Evolutionary conservation across 75 land plant species (phyloP).

Genomic region (Chamaecyparis obtusa): DNA sequence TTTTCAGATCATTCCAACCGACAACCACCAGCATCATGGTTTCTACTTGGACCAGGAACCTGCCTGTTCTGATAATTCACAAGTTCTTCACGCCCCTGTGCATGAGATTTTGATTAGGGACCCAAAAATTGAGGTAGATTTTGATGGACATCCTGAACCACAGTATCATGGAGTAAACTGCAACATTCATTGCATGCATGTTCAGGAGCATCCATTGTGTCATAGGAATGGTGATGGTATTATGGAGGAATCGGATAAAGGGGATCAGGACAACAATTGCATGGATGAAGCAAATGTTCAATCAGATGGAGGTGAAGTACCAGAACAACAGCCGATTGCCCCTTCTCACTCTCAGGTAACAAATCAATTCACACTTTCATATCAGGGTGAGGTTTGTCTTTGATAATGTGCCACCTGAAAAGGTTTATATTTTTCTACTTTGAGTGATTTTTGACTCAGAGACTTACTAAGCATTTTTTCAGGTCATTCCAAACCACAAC

Average conservation of each 20-base stretch:
- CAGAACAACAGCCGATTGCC: not conserved
- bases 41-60: not conserved
- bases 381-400: slow-evolving; percentile 91
- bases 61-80: not conserved
- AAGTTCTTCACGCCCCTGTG: not conserved
- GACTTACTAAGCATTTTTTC: not conserved
- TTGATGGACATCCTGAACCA: not conserved
- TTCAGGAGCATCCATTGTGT: not conserved
- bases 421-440: slow-evolving; percentile 35
- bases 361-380: slow-evolving; percentile 86
- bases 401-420: slow-evolving; percentile 56
- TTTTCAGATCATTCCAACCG: no score
- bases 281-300: not conserved
- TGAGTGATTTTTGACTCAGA: not conserved
- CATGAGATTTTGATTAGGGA: not conserved
- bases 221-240: slow-evolving; percentile 6
- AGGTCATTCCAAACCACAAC: not conserved
- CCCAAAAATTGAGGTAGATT: not conserved
- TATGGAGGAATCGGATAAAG: not conserved
- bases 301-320: not conserved
- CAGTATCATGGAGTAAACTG: slow-evolving; percentile 1
- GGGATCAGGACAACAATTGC: not conserved
- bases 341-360: slow-evolving; percentile 9
- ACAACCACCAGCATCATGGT: slow-evolving; percentile 6
- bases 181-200: not conserved